phyloP scores from a whole-genome alignment of 148 eudicot species.

The Cornus suecica region DNA sequence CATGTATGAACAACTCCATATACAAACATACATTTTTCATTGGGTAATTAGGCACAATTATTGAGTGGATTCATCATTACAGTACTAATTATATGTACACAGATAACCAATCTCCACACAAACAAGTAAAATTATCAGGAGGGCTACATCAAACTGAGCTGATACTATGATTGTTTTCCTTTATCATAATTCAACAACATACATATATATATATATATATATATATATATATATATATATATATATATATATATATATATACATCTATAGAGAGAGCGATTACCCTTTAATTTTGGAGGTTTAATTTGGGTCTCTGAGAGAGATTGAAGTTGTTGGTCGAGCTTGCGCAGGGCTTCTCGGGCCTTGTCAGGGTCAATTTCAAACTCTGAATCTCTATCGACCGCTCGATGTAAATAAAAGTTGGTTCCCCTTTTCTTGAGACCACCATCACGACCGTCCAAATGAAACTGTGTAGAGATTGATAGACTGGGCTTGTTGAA shows the following conservation, averaged over 20 bases:
- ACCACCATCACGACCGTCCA: not conserved
- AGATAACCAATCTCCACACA: not conserved
- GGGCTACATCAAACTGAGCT: not conserved
- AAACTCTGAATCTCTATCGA: conserved; percentile 47
- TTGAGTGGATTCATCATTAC: not conserved
- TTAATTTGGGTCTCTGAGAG: conserved; percentile 37
- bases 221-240: not conserved
- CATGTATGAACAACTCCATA: too few relatives aligned
- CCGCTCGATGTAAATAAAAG: conserved; percentile 16
- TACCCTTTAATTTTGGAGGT: conserved; percentile 55
- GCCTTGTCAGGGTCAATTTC: conserved; percentile 65
- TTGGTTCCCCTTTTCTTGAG: not conserved
- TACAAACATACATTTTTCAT: not conserved
- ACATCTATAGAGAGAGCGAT: not conserved
- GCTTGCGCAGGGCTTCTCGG: conserved; percentile 56
- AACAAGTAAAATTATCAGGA: not conserved
- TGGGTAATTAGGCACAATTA: not conserved
- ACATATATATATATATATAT: not conserved
- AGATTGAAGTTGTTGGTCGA: conserved; percentile 59
- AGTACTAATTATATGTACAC: not conserved
- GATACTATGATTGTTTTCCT: not conserved
- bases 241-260: not conserved
- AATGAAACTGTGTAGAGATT: not conserved
- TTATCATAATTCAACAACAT: not conserved
- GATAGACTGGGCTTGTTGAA: not conserved